These are phyloP conservation scores for Chloris gayana DNA, from an alignment of 176 grass and related monocot species.

Conservation along the genomic window DNA sequence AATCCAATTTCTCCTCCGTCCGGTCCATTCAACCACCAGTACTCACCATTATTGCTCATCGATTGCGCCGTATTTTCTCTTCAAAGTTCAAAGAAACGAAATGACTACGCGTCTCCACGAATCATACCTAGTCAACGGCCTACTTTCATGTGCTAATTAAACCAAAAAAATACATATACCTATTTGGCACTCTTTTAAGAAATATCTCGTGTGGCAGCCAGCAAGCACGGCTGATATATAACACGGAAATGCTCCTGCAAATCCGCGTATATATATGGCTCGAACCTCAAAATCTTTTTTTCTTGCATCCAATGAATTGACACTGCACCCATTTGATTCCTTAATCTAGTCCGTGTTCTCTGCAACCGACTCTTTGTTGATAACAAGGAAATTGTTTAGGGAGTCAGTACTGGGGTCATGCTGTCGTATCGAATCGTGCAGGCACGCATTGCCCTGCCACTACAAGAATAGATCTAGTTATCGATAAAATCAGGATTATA, in stretches of 20 bases:
- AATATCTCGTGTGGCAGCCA: not conserved
- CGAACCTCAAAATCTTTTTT: not conserved
- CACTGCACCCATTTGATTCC: not conserved
- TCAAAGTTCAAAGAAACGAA: conserved; percentile 13
- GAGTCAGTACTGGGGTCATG: not conserved
- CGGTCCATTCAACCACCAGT: not conserved
- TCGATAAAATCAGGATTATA: not conserved
- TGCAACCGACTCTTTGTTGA: not conserved
- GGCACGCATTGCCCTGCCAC: not conserved
- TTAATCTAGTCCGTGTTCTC: not conserved
- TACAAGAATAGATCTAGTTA: not conserved
- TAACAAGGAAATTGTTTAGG: not conserved
- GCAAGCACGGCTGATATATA: not conserved
- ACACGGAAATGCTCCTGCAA: not conserved
- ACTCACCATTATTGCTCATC: not conserved
- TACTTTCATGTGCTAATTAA: not conserved
- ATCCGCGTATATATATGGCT: not conserved
- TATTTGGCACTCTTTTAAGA: not conserved
- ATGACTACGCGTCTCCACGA: not conserved
- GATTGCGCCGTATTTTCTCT: not conserved
- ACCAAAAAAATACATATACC: not conserved
- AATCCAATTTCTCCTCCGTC: not conserved
- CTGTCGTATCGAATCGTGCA: not conserved
- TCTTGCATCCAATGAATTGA: not conserved
- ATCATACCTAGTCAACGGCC: conserved; percentile 25